Evolutionary conservation across 2,329 filamentous ascomycete species (phyloP).

Genomic region (Scedosporium boydii): DNA sequence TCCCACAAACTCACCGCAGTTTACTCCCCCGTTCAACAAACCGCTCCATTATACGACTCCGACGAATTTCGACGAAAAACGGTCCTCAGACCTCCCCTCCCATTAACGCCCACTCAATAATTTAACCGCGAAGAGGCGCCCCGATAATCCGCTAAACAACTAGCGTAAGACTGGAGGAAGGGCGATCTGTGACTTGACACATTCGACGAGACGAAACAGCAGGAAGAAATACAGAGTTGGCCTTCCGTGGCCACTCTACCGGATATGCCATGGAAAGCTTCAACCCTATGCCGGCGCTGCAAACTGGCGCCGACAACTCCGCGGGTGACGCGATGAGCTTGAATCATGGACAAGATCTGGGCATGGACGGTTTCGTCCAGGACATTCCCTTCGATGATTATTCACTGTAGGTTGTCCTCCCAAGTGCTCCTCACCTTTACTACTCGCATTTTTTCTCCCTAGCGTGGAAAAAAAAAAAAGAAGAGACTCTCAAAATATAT

Average conservation of each 20-base stretch:
- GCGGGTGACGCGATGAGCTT: slow-evolving; percentile 37
- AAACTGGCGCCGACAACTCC: slow-evolving; percentile 31
- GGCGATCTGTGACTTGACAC: background rate
- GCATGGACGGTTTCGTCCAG: slow-evolving; percentile 42
- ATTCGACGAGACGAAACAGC: background rate
- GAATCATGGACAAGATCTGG: slow-evolving; percentile 29
- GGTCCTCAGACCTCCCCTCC: background rate
- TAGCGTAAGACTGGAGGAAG: background rate
- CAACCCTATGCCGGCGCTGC: slow-evolving; percentile 45
- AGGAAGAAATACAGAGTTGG: background rate
- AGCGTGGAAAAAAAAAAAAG: background rate
- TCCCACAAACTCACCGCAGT: background rate
- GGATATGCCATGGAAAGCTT: slow-evolving; percentile 46
- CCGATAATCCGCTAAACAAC: background rate
- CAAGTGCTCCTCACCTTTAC: background rate
- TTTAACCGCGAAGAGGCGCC: background rate
- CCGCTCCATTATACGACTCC: background rate
- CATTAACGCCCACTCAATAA: background rate
- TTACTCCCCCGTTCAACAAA: background rate
- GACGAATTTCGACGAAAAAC: background rate
- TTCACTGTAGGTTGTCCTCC: slow-evolving; percentile 35
- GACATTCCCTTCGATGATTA: slow-evolving; percentile 47
- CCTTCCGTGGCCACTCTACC: slow-evolving; percentile 1
- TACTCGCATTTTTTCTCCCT: background rate
- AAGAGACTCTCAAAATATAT: too few relatives aligned